Evolutionary conservation across 208 protist genomes (phyloP).

Genomic region (Porcisia deanei): DNA sequence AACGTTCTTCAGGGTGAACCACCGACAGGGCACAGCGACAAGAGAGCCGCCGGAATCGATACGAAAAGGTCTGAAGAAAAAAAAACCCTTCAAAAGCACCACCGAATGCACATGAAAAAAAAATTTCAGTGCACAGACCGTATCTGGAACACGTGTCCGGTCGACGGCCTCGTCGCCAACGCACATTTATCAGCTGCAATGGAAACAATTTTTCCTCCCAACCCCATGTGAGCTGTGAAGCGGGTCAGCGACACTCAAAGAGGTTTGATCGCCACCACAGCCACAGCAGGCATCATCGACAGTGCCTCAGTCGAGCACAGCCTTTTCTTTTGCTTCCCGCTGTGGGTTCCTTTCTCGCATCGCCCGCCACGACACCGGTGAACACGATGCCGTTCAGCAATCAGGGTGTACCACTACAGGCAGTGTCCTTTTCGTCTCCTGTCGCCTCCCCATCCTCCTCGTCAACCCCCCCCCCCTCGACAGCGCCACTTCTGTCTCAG

Average conservation of each 20-base stretch:
- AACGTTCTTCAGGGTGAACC: background rate
- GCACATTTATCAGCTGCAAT: constrained; percentile 30
- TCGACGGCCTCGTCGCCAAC: background rate
- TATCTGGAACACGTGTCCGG: background rate
- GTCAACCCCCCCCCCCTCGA: background rate
- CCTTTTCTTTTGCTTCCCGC: background rate
- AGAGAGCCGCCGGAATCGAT: background rate
- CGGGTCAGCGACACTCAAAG: constrained; percentile 1
- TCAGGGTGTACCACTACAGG: background rate
- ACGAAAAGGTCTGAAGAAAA: background rate
- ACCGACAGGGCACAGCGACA: background rate
- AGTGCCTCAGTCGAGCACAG: background rate
- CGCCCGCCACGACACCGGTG: background rate
- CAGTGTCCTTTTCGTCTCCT: background rate
- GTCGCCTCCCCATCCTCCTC: background rate
- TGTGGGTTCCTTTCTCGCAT: background rate
- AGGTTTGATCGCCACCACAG: constrained; percentile 17
- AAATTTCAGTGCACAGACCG: background rate
- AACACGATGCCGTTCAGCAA: background rate
- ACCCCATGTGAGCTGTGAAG: constrained; percentile 20
- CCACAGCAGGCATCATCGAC: background rate
- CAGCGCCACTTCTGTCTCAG: constrained; percentile 6
- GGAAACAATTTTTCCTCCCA: constrained; percentile 23
- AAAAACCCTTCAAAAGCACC: background rate
- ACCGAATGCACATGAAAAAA: background rate